phyloP scores from a whole-genome alignment of 177 flowering plant species.

The Telopea speciosissima region DNA sequence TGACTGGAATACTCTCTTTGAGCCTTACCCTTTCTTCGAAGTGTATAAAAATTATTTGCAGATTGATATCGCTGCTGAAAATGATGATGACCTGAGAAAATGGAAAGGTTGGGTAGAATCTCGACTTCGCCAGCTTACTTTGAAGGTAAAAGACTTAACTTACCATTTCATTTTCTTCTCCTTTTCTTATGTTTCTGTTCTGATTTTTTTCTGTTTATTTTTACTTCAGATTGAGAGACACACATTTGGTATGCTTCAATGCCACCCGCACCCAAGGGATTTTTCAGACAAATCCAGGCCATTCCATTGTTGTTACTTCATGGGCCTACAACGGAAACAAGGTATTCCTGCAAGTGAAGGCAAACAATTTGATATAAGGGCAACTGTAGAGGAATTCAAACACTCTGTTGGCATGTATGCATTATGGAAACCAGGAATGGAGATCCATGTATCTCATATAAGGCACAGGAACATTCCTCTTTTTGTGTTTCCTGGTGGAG shows the following conservation, averaged over 20 bases:
- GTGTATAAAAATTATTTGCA: conserved; percentile 48
- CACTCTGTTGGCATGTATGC: conserved; percentile 45
- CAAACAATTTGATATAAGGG: conserved; percentile 73
- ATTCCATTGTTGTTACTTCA: conserved; percentile 60
- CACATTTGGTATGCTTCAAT: conserved; percentile 67
- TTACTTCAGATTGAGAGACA: conserved; percentile 61
- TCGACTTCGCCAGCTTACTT: conserved; percentile 43
- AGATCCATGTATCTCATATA: conserved; percentile 63
- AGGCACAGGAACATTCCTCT: conserved; percentile 50
- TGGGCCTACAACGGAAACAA: conserved; percentile 80
- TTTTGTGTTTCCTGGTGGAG: conserved; percentile 82
- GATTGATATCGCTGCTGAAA: conserved; percentile 45
- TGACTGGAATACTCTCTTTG: conserved; percentile 35
- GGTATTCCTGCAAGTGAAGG: conserved; percentile 52
- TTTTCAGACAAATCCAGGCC: conserved; percentile 58
- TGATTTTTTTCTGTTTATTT: conserved; percentile 9
- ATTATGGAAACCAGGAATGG: conserved; percentile 69
- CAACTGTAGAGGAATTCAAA: conserved; percentile 78
- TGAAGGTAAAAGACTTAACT: conserved; percentile 24
- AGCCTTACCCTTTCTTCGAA: conserved; percentile 43
- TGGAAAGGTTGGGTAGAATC: conserved; percentile 61
- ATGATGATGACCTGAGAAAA: conserved; percentile 39
- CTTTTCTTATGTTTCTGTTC: background rate
- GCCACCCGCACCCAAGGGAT: conserved; percentile 83
- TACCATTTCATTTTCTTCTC: background rate